Conservation (phyloP, 345 rosid species). For the Lagerstroemia speciosa region DNA sequence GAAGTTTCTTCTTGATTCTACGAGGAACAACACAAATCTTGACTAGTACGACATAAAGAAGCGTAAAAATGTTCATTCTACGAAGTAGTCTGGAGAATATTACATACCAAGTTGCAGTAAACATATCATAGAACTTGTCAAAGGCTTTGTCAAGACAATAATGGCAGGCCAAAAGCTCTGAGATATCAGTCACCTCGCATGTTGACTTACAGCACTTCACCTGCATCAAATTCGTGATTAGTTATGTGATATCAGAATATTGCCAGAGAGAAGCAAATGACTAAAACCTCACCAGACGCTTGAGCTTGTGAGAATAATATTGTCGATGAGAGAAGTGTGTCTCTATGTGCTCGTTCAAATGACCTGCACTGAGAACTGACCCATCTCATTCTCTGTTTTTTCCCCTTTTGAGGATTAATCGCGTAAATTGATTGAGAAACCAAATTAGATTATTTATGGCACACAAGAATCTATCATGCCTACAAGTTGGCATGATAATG, state of each 20-base stretch:
- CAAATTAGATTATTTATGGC: not conserved
- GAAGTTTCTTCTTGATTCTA: not conserved
- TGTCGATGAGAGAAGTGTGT: constrained; percentile 34
- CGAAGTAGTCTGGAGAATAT: not conserved
- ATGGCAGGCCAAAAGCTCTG: constrained; percentile 59
- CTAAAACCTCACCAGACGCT: constrained; percentile 39
- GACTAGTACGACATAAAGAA: not conserved
- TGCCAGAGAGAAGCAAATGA: not conserved
- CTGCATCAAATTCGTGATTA: constrained; percentile 17
- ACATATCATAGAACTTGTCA: constrained; percentile 65
- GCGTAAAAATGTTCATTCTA: not conserved
- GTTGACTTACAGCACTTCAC: constrained; percentile 75
- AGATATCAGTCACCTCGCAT: constrained; percentile 52
- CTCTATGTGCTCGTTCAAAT: constrained; percentile 54
- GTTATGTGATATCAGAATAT: not conserved
- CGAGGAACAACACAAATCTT: not conserved
- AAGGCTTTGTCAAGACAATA: constrained; percentile 60
- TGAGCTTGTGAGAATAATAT: constrained; percentile 67
- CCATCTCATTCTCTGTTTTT: not conserved
- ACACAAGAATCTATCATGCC: not conserved
- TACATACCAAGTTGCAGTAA: constrained; percentile 56
- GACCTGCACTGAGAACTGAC: constrained; percentile 50
- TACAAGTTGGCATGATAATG: not conserved
- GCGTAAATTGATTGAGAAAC: not conserved
- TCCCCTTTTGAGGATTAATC: not conserved